Evolutionary conservation across 139 green algal genomes (phyloP).

Genomic region (Tetradesmus obliquus): DNA sequence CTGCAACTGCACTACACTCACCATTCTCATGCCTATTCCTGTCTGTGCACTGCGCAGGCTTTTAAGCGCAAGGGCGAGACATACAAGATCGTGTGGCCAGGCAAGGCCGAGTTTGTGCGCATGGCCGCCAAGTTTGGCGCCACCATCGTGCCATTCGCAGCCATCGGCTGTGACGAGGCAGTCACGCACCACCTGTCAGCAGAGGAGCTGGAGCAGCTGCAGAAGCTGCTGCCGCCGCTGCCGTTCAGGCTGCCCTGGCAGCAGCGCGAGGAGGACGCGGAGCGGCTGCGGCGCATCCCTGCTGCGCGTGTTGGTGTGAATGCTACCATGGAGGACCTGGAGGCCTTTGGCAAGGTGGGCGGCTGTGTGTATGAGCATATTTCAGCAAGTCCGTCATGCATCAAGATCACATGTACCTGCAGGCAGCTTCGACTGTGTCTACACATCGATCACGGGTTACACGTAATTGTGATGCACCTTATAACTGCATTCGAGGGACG

Average conservation of each 20-base stretch:
- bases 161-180: constrained; percentile 76
- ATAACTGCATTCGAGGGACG: not conserved
- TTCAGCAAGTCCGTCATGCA: not conserved
- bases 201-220: constrained; percentile 68
- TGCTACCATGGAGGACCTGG: constrained; percentile 39
- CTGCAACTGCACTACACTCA: too few species aligned
- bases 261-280: not conserved
- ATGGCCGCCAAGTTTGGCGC: constrained; percentile 89
- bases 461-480: not conserved
- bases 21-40: too few species aligned
- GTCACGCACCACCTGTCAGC: constrained; percentile 51
- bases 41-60: constrained; percentile 28
- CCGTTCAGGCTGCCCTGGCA: constrained; percentile 13
- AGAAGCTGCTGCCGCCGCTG: constrained; percentile 64
- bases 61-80: constrained; percentile 77
- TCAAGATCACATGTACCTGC: too few species aligned
- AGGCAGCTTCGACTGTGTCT: too few species aligned
- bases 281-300: constrained; percentile 18
- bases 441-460: not conserved
- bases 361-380: not conserved
- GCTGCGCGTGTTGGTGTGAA: constrained; percentile 38
- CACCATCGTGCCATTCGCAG: constrained; percentile 95
- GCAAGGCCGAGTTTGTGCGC: constrained; percentile 90
- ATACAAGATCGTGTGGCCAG: constrained; percentile 96
- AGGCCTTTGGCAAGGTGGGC: constrained; percentile 36